Evolutionary conservation across 805 yeast species (phyloP).

Genomic region (Limtongozyma cylindracea): DNA sequence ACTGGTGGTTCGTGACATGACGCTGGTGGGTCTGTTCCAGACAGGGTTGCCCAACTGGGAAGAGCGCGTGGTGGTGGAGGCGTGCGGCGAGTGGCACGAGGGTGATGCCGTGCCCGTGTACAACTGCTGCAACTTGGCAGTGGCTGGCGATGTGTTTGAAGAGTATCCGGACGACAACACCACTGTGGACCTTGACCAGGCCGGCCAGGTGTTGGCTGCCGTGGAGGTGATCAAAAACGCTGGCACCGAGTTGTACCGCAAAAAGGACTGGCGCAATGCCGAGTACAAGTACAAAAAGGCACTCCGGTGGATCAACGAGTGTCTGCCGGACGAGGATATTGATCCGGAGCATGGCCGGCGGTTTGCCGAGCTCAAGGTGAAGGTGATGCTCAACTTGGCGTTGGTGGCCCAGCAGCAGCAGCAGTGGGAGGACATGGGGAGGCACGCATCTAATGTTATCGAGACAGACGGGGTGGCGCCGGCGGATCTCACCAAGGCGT

Average conservation of each 20-base stretch:
- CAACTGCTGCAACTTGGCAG: conserved; percentile 31
- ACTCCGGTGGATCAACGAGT: conserved; percentile 44
- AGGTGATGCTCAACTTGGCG: conserved; percentile 33
- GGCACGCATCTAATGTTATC: too few relatives aligned
- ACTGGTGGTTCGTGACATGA: conserved; percentile 42
- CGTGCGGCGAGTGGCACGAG: conserved; percentile 40
- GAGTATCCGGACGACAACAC: conserved; percentile 57
- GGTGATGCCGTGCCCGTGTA: conserved; percentile 26
- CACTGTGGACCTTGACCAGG: conserved; percentile 24
- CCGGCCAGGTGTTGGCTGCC: conserved; percentile 26
- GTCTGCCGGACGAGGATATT: conserved; percentile 41
- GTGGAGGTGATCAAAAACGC: conserved; percentile 34
- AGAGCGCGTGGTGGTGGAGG: conserved; percentile 18
- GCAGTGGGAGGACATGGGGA: too few relatives aligned
- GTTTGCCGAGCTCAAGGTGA: conserved; percentile 24
- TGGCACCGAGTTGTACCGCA: conserved; percentile 33
- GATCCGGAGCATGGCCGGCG: conserved; percentile 24
- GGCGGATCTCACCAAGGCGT: too few relatives aligned
- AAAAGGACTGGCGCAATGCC: conserved; percentile 23
- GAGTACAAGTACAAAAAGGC: conserved; percentile 40
- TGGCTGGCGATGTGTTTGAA: conserved; percentile 52
- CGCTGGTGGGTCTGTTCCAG: conserved; percentile 15
- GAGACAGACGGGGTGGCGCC: too few relatives aligned
- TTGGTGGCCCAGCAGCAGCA: conserved; percentile 21
- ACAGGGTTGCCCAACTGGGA: conserved; percentile 15